Evolutionary conservation across 805 yeast species (phyloP), one percentile per base, ranked within the genome.

Genomic region (Jamesozyma lodderae): DNA sequence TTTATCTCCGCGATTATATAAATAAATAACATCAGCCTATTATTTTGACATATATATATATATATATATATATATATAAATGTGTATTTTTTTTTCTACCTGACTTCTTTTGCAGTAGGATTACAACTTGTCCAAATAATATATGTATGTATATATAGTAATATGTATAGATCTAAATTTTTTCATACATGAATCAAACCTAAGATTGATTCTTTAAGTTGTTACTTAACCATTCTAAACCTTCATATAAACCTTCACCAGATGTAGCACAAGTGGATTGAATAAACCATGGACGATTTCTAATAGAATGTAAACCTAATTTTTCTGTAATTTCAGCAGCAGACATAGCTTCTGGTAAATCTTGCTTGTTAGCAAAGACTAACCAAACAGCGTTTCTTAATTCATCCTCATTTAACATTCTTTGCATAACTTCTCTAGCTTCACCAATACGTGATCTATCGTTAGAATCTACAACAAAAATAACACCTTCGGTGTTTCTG

Each of bases 281-380:
- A 65, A 92, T 90, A 72, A 83, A 90, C 98, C 98, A 92, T 60
- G 95, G 95, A 72, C 97, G 85, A 73, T 88, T 95, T 75, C 95
- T 83, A 66, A 92, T 81, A 40, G 96, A 85, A 67, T 88, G 96
- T 63, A 90, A 81, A 49, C 96, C 96, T 60, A 90, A 77, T 69
- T 86, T 87, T 70, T 87, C 96, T 55, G 96, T 87, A 67, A 90
- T 84, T 73, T 90, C 97, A 51, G 96, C 95, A 52, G 97, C 96
- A 65, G 84, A 84, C 96, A 90, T 88, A 56, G 97, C 96, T 62
- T 88, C 88, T 71, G 96, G 96, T 72, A 90, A 77, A 76, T 90
- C 97, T 75, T 90, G 96, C 70, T 90, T 90, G 77, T 90, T 90
- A 56, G 97, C 97, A 62, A 90, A 87, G 47, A 90, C 96, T 59